Conservation (phyloP, 1,139 yeast species). For the Sugiyamaella neomexicana region DNA sequence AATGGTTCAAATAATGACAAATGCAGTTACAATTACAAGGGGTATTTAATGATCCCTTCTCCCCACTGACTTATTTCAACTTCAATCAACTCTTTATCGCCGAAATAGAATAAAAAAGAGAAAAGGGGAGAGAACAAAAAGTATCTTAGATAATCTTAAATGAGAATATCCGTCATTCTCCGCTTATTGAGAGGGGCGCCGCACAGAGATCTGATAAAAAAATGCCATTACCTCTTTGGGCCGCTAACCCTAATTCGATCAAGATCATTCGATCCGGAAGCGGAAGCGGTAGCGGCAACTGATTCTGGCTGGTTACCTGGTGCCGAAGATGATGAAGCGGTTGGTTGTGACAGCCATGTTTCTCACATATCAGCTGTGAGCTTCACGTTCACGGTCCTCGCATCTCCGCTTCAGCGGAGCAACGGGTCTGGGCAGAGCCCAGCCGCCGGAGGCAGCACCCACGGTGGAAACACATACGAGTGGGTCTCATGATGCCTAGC, state of each 20-base stretch:
- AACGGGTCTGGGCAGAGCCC: neutral
- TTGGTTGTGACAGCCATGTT: no score
- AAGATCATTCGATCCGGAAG: no score
- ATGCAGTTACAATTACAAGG: no score
- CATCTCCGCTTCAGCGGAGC: no score
- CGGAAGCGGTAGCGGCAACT: no score
- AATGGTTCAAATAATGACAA: neutral
- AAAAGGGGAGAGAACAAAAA: neutral
- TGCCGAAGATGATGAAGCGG: no score
- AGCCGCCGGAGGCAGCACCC: neutral
- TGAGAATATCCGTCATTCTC: neutral
- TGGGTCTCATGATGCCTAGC: no score
- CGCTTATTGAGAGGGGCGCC: neutral
- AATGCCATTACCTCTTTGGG: neutral
- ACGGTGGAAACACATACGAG: neutral
- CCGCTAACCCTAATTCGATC: constrained; percentile 5
- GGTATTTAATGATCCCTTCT: neutral
- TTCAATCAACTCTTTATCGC: neutral
- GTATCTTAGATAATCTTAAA: neutral
- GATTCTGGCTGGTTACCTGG: no score
- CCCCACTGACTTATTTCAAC: neutral
- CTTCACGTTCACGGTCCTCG: no score
- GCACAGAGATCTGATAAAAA: constrained; percentile 15
- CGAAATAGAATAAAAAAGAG: neutral
- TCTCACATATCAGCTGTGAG: no score